phyloP scores from a whole-genome alignment of 148 eudicot genomes.

The Diospyros kaki region DNA sequence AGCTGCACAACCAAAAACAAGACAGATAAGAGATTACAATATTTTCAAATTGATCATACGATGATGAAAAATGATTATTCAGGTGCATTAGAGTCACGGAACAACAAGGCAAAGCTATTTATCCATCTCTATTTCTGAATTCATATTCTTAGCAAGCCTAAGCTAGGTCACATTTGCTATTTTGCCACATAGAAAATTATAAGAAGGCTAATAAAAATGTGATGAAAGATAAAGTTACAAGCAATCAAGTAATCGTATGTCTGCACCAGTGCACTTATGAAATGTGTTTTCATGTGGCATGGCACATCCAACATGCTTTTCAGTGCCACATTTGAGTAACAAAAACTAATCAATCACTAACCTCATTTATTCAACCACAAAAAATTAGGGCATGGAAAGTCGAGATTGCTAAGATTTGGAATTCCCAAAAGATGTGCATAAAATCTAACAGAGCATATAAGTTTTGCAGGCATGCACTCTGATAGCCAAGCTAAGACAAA shows the following conservation, averaged over 20 bases:
- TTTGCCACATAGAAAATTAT: no score
- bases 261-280: neutral
- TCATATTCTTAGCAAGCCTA: neutral
- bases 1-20: slow-evolving; percentile 52
- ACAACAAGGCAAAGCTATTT: neutral
- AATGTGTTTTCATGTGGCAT: neutral
- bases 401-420: no score
- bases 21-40: neutral
- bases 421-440: no score
- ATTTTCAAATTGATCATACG: neutral
- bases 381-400: neutral
- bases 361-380: no score
- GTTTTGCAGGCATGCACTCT: no score
- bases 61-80: neutral
- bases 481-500: no score
- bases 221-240: neutral
- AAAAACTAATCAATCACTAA: no score
- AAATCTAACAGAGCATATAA: no score
- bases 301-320: neutral
- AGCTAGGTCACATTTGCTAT: neutral
- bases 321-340: neutral
- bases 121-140: neutral
- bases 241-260: neutral
- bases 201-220: no score
- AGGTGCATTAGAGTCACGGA: neutral